Base-by-base conservation (phyloP, 257 asterid species). In the Solanum pennellii region DNA sequence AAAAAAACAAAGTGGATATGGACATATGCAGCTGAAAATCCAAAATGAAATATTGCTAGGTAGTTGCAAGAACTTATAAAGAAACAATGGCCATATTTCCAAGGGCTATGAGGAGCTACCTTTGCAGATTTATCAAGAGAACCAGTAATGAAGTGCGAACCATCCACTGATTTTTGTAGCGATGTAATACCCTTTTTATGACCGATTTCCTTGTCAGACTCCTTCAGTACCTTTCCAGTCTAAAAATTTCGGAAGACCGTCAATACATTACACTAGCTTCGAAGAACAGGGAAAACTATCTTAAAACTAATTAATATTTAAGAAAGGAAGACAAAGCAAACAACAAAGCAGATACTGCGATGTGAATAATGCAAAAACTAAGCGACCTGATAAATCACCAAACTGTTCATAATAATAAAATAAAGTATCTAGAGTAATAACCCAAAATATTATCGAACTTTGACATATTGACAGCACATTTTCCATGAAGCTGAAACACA, bases 41-140 rank as follows among this genome's bases (percentile, higher is more conserved):
- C 16, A 3, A 33, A 9, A 77, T 27, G 49, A 83, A 71, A 41
- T 23, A 79, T 79, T 79, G 42, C 29, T 52, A 82, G 21, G 2
- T 66, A 47, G 69, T 29, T 16, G 45, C 69, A 49, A 65, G 65
- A 82, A 41, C 80, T 60, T 23, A 31, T 42, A 42, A 39, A 29
- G 56, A 77, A 39, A 56, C 74, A 21, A 35, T 56, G 41, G 31
- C 47, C 60, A 59, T 23, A 39, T 12, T 41, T 23, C 25, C 41
- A 31, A 52, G 47, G 83, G 39, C 60, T 45, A 27, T 27, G 27
- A 79, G 18, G 84, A 35, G 49, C 85, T 86, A 97, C 99, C 98
- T 95, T 97, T 2, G 99, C 99, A 31, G 99, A 95, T 88, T 94
- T 94, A 84, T 97, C 99, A 84, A 93, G 89, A 73, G 99, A 96